These are phyloP conservation scores for Inonotus obliquus DNA, from an alignment of 1,284 basidiomycete genomes.

Conservation along the genomic window DNA sequence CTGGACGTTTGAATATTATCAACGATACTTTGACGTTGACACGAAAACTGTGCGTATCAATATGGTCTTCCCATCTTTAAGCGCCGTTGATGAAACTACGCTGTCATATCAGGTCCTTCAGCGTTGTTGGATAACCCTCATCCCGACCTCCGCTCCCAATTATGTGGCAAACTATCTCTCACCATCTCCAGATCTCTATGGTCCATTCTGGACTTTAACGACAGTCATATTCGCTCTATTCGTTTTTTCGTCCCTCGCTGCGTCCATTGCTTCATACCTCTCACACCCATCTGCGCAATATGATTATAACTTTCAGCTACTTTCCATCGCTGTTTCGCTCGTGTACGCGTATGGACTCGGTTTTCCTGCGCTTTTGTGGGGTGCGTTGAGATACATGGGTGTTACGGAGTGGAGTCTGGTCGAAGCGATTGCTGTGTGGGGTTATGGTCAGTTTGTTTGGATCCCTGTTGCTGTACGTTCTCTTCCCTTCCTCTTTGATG, in stretches of 20 bases:
- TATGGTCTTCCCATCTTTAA: background rate
- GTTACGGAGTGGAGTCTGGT: constrained; percentile 82
- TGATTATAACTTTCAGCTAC: constrained; percentile 79
- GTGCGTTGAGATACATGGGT: constrained; percentile 75
- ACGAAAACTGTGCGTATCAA: constrained; percentile 53
- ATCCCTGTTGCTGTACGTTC: constrained; percentile 68
- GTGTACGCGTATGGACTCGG: constrained; percentile 85
- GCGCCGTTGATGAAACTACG: background rate
- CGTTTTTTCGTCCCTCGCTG: constrained; percentile 84
- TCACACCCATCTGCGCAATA: constrained; percentile 52
- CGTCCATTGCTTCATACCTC: constrained; percentile 79
- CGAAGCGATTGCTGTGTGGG: constrained; percentile 74
- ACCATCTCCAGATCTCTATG: constrained; percentile 71
- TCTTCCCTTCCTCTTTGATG: background rate
- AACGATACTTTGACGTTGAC: constrained; percentile 77
- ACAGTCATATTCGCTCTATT: constrained; percentile 89
- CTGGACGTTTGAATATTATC: constrained; percentile 77
- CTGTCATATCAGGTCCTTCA: constrained; percentile 46
- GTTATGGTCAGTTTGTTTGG: constrained; percentile 72
- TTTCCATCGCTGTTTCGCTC: constrained; percentile 76
- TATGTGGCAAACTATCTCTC: constrained; percentile 61
- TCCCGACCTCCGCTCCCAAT: constrained; percentile 48
- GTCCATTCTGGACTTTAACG: constrained; percentile 94
- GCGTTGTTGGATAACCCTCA: constrained; percentile 68
- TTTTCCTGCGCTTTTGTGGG: constrained; percentile 76